Evolutionary conservation across 805 yeast species (phyloP).

Genomic region (Kodamaea lidongshanica): DNA sequence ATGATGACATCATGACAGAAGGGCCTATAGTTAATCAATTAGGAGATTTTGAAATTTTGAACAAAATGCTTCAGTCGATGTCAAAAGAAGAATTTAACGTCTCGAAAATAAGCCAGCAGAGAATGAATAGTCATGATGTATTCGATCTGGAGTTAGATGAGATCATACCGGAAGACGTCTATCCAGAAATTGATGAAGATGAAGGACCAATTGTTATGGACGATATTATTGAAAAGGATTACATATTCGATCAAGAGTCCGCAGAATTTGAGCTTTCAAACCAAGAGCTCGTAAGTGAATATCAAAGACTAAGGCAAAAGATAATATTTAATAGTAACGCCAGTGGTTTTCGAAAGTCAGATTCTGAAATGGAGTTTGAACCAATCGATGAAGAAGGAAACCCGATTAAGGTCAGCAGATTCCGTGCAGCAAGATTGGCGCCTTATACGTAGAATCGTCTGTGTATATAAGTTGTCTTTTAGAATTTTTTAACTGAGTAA

Average conservation of each 20-base stretch:
- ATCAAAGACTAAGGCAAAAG: slow-evolving; percentile 49
- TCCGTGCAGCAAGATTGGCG: slow-evolving; percentile 46
- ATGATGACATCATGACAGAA: slow-evolving; percentile 50
- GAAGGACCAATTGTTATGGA: slow-evolving; percentile 37
- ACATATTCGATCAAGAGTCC: slow-evolving; percentile 13
- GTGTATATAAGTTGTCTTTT: not conserved
- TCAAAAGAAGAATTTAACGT: slow-evolving; percentile 9
- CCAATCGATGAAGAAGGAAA: slow-evolving; percentile 63
- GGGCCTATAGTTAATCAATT: slow-evolving; percentile 52
- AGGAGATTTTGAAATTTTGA: slow-evolving; percentile 49
- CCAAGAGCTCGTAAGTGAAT: slow-evolving; percentile 49
- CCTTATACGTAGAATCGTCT: too few species aligned
- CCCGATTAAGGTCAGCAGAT: slow-evolving; percentile 57
- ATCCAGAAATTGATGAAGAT: slow-evolving; percentile 30
- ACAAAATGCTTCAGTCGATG: slow-evolving; percentile 40
- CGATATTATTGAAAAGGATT: slow-evolving; percentile 37
- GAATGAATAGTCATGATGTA: slow-evolving; percentile 1
- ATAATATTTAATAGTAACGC: slow-evolving; percentile 39
- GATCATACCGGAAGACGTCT: slow-evolving; percentile 20
- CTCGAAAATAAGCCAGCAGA: slow-evolving; percentile 2
- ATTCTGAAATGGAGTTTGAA: slow-evolving; percentile 53
- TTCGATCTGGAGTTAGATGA: slow-evolving; percentile 13
- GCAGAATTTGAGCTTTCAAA: slow-evolving; percentile 25
- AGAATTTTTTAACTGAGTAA: too few species aligned
- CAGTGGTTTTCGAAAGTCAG: slow-evolving; percentile 39